Evolutionary conservation across 2,329 filamentous ascomycete genomes (phyloP).

Genomic region (Trichoderma sp.): DNA sequence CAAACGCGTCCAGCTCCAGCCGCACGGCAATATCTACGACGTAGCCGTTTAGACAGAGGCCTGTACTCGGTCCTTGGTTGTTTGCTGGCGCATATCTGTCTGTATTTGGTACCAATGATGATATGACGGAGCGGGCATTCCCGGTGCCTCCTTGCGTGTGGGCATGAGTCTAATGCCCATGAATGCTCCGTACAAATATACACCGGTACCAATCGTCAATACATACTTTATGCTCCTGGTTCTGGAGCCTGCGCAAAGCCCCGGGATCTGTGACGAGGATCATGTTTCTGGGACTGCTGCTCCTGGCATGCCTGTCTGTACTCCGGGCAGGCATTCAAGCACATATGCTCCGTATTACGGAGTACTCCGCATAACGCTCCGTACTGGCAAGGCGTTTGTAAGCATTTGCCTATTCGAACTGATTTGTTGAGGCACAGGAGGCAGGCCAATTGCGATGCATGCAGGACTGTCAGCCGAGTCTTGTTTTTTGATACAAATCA

Average conservation of each 20-base stretch:
- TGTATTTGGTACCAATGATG: not conserved
- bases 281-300: not conserved
- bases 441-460: not conserved
- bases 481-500: not conserved
- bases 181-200: not conserved
- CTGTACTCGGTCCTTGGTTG: not conserved
- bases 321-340: not conserved
- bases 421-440: not conserved
- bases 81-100: not conserved
- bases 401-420: not conserved
- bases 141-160: not conserved
- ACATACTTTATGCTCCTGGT: not conserved
- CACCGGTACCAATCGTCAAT: not conserved
- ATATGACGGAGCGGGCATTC: not conserved
- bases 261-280: conserved; percentile 21
- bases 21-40: not conserved
- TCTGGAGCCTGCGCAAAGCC: not conserved
- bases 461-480: conserved; percentile 1
- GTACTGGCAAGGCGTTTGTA: not conserved
- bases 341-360: not conserved
- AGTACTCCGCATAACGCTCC: not conserved
- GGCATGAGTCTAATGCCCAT: not conserved
- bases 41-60: not conserved
- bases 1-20: conserved; percentile 5
- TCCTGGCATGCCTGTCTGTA: not conserved